Conservation (phyloP, 176 grass and related monocot species). For the Carex cristatella region DNA sequence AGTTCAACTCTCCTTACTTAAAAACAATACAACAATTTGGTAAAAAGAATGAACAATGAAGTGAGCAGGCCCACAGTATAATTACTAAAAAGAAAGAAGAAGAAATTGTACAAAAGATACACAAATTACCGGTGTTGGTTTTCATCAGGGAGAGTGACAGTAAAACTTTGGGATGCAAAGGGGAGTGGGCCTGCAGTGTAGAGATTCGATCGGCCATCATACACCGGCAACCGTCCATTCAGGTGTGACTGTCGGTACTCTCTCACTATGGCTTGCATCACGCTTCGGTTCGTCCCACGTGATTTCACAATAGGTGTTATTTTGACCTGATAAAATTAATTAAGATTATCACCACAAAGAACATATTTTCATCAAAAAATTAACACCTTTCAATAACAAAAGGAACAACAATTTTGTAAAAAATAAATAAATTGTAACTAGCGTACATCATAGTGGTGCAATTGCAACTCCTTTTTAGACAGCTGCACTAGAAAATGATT, state of each 20-base stretch:
- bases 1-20: too few species aligned
- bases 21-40: neutral
- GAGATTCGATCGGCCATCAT: slow-evolving; percentile 52
- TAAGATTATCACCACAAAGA: neutral
- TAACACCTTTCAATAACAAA: neutral
- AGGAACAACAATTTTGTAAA: neutral
- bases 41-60: neutral
- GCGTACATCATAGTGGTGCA: slow-evolving; percentile 57
- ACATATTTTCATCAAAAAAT: neutral
- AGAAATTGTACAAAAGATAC: neutral
- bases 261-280: slow-evolving; percentile 38
- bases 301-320: slow-evolving; percentile 32
- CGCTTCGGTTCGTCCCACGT: slow-evolving; percentile 13
- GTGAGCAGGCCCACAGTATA: neutral
- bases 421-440: neutral
- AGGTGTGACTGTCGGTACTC: slow-evolving; percentile 28
- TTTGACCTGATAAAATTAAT: slow-evolving; percentile 31
- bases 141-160: slow-evolving; percentile 16
- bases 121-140: neutral
- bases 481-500: slow-evolving; percentile 66
- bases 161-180: slow-evolving; percentile 34
- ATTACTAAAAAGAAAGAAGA: neutral
- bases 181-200: slow-evolving; percentile 56
- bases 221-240: slow-evolving; percentile 31
- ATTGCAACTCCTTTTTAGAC: slow-evolving; percentile 23